Evolutionary conservation across 371 early-diverging fungal species (phyloP).

Genomic region (Mortierella polycephala): DNA sequence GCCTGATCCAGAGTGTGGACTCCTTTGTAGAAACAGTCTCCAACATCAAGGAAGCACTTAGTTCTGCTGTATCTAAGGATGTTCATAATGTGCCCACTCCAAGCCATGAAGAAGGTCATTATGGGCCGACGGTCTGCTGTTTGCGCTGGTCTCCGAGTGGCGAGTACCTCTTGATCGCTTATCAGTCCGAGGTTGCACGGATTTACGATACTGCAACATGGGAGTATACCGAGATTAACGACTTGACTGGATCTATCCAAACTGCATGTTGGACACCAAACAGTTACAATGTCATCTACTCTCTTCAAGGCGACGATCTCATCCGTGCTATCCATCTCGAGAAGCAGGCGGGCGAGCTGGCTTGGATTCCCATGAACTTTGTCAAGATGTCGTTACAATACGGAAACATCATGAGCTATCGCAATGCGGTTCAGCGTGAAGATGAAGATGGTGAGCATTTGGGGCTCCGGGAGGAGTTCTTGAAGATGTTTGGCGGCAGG

Average conservation of each 20-base stretch:
- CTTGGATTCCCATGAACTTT: conserved; percentile 38
- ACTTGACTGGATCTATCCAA: conserved; percentile 36
- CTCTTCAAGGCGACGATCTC: conserved; percentile 34
- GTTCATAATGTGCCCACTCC: conserved; percentile 3
- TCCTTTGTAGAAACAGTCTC: conserved; percentile 32
- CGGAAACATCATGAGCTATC: conserved; percentile 17
- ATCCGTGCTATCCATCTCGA: conserved; percentile 44
- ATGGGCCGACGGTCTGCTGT: conserved; percentile 28
- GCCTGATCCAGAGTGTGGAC: conserved; percentile 16
- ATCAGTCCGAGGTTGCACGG: conserved; percentile 29
- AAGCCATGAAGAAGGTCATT: conserved; percentile 22
- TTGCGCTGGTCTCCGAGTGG: conserved; percentile 47
- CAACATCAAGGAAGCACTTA: conserved; percentile 21
- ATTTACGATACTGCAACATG: conserved; percentile 38
- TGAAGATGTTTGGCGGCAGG: conserved; percentile 21
- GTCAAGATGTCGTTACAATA: conserved; percentile 21
- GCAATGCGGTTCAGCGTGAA: background rate
- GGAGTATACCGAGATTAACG: conserved; percentile 37
- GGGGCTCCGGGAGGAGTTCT: conserved; percentile 1
- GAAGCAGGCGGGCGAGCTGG: conserved; percentile 20
- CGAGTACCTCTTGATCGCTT: conserved; percentile 27
- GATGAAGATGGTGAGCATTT: conserved; percentile 1
- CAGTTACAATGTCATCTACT: conserved; percentile 37
- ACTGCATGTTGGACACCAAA: conserved; percentile 51
- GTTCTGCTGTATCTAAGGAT: background rate